Base-by-base conservation (phyloP, 2,329 filamentous ascomycete species). In the Talaromyces sp. region DNA sequence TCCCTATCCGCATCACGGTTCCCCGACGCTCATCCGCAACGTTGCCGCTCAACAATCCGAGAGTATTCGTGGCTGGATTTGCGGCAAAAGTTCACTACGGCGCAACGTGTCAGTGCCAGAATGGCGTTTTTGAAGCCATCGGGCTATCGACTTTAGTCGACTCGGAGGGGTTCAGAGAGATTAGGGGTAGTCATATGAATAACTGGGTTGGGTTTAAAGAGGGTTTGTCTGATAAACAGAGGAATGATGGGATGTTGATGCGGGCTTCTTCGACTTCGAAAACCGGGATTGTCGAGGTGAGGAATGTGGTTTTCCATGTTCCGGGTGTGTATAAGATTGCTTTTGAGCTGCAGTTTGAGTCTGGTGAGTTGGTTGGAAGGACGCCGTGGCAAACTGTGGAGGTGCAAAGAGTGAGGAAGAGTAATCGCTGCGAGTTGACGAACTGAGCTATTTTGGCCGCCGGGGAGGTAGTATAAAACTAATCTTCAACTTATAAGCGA, bases 311-410 rank as follows among this genome's bases (percentile, higher is more conserved):
- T 11, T 57, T 51, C 22, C 35, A 52, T 5, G 55, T 57, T 6
- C 43, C 48, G n/a, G 55, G 33, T 8, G 3, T 39, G 5, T 57
- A 57, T 36, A 37, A 43, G 33, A 57, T 57, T 36, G 45, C 55
- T 36, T 40, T 57, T 40, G 55, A 57, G 36, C 31, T 57, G 45
- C 35, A 40, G 19, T 57, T 57, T 45, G 55, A 57, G n/a, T 39
- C 46, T 2, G 55, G 55, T 3, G 43, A 57, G 37, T 17, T 33
- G 9, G 48, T 52, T n/a, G 55, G 55, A 15, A 31, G 45, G 36
- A 57, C 55, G 28, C 55, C 55, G 17, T 57, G 55, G 55, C 55
- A 51, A 35, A 17, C 36, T 19, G 55, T 57, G 36, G 55, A 57
- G 17, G 55, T 57, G 17, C 55, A 57, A 25, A 36, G 31, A 39